Base-by-base conservation (phyloP, 495 filamentous ascomycete species). In the Extremus antarcticus region DNA sequence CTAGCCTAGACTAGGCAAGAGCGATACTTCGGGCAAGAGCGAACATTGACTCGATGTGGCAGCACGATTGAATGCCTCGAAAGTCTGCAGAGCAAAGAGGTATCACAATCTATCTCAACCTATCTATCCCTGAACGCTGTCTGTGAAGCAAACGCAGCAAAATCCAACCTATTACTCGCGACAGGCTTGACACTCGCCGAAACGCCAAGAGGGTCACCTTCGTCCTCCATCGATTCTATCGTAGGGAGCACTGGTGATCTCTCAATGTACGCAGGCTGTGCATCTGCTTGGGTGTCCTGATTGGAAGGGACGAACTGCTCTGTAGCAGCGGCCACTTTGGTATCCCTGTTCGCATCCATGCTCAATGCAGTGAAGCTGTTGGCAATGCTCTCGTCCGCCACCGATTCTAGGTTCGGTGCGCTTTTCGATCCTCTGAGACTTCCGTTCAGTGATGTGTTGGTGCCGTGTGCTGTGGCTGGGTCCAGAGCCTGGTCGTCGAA, bases 91-190 rank as follows among this genome's bases (percentile, higher is more conserved):
- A n/a, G n/a, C n/a, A n/a, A n/a, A n/a, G n/a, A n/a, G n/a, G n/a
- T n/a, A n/a, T n/a, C n/a, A n/a, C n/a, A n/a, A n/a, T n/a, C n/a
- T n/a, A n/a, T 39, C 9, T 39, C 35, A 39, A 39, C 9, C 35
- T 39, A 50, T 25, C 47, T 9, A 39, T 61, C 59, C 21, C 41
- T 21, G 43, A 55, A 62, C 2, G 55, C 55, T 48, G 47, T 58
- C 55, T 58, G 55, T 20, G 46, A 25, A 11, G 59, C 59, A 46
- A 62, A 62, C 1, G 51, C 59, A 17, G 55, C 55, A 39, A 58
- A 55, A 25, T 62, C 56, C 32, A 58, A 11, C 19, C 56, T 15
- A 15, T 35, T 13, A 35, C 29, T 35, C 29, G 7, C 29, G 4
- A 13, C 22, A 13, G 48, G 50, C 25, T 16, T 39, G 16, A 54